Conservation (phyloP, 2,329 filamentous ascomycete species). For the Cytospora leucostoma region DNA sequence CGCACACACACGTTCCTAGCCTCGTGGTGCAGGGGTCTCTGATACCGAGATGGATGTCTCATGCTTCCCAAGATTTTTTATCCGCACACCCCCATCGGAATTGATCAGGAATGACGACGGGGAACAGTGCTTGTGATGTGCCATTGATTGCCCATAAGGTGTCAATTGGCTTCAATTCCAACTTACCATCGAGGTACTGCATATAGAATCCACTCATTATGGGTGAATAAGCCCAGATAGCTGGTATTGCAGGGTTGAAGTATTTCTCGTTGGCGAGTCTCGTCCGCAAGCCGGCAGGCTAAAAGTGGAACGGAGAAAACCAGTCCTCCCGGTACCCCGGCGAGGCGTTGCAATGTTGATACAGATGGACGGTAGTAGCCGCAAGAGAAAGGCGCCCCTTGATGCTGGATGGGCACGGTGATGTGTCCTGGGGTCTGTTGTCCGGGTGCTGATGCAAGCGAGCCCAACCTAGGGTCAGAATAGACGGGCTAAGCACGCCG, state of each 20-base stretch:
- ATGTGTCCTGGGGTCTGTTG: constrained; percentile 38
- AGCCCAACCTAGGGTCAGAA: constrained; percentile 52
- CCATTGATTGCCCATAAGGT: constrained; percentile 12
- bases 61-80: constrained; percentile 16
- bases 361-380: constrained; percentile 29
- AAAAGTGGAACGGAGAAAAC: constrained; percentile 29
- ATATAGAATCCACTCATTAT: constrained; percentile 68
- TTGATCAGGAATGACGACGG: neutral
- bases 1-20: constrained; percentile 14
- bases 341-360: constrained; percentile 21
- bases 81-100: constrained; percentile 13
- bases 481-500: constrained; percentile 28
- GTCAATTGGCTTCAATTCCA: constrained; percentile 30
- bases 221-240: constrained; percentile 32
- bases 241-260: constrained; percentile 6
- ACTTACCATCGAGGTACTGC: constrained; percentile 76
- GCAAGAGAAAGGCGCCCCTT: constrained; percentile 27
- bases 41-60: constrained; percentile 22
- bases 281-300: constrained; percentile 32
- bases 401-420: constrained; percentile 33
- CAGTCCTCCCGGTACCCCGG: constrained; percentile 27
- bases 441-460: constrained; percentile 51
- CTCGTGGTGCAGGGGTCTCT: constrained; percentile 21
- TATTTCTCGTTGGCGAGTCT: neutral
- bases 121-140: constrained; percentile 7